These are phyloP conservation scores for Penicillium aurantiogriseum DNA, from an alignment of 2,329 filamentous ascomycete species.

Conservation along the genomic window DNA sequence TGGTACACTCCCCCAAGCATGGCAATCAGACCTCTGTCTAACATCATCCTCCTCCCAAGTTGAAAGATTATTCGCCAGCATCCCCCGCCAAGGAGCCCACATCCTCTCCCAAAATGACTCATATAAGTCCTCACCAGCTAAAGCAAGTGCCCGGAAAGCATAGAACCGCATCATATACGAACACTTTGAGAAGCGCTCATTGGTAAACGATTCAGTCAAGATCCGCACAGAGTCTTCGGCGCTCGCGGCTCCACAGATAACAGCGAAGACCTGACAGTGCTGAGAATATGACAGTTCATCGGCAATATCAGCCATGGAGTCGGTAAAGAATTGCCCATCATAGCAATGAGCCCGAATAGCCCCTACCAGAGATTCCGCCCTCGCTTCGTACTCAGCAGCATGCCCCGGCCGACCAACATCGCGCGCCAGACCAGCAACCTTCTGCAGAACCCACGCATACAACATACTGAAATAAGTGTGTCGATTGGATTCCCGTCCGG, in stretches of 20 bases:
- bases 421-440: constrained; percentile 33
- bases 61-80: constrained; percentile 40
- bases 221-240: constrained; percentile 21
- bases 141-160: constrained; percentile 38
- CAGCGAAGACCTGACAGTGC: constrained; percentile 35
- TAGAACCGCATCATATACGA: constrained; percentile 46
- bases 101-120: constrained; percentile 33
- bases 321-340: constrained; percentile 32
- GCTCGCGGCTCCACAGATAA: constrained; percentile 24
- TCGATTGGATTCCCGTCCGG: constrained; percentile 36
- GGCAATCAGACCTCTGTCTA: constrained; percentile 45
- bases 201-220: constrained; percentile 28
- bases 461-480: constrained; percentile 46
- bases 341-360: constrained; percentile 31
- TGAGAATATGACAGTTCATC: constrained; percentile 25
- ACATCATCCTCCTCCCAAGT: constrained; percentile 48
- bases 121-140: constrained; percentile 35
- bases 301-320: constrained; percentile 34
- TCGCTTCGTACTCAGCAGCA: constrained; percentile 27
- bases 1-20: constrained; percentile 47
- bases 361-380: constrained; percentile 18
- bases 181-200: constrained; percentile 34
- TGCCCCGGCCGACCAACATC: constrained; percentile 36
- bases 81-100: constrained; percentile 40
- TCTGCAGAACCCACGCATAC: constrained; percentile 39